Evolutionary conservation across 208 protist species (phyloP), one percentile per base, ranked within the genome.

Genomic region (Borovskyia barvae): DNA sequence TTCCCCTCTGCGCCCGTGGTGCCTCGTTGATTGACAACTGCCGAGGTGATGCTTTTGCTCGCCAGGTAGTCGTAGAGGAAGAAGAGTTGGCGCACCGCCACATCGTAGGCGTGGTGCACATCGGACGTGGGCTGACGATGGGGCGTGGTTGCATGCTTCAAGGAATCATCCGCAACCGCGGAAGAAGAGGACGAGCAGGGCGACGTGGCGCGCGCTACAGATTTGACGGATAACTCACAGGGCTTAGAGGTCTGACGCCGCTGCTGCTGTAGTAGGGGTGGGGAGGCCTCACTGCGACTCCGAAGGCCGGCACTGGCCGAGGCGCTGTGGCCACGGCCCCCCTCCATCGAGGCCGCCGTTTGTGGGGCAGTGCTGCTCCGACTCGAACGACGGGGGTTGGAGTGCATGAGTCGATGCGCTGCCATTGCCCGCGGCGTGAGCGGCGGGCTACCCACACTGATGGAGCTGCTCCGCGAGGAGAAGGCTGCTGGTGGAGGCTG

Each of bases 331-430:
- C 32, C 17, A 20, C 20, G 24, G n/a, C 26, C 37, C 11, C 37
- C 25, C 15, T 58, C 64, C 0, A 64, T 50, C 1, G 64, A 71
- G 19, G 55, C 12, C 20, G 52, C 41, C n/a, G n/a, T n/a, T 45
- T 71, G 64, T 15, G 64, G 64, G 17, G 64, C 64, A 46, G 64
- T 71, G 54, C 20, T 64, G 39, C 64, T 71, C 17, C 55, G 46
- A 25, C 64, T 71, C 8, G 55, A 41, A 56, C 64, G 64, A 7
- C 55, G 64, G 3, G n/a, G n/a, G n/a, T n/a, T n/a, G n/a, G 48
- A 56, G 40, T 71, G 64, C 64, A 71, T 71, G 22, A 71, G 64
- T 22, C 64, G 54, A 42, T 71, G 64, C n/a, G 64, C 64, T 19
- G 28, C 39, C 64, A 71, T 71, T 5, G 64, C 50, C 6, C 64